Evolutionary conservation across 345 rosid genomes (phyloP).

Genomic region (Stellera chamaejasme): DNA sequence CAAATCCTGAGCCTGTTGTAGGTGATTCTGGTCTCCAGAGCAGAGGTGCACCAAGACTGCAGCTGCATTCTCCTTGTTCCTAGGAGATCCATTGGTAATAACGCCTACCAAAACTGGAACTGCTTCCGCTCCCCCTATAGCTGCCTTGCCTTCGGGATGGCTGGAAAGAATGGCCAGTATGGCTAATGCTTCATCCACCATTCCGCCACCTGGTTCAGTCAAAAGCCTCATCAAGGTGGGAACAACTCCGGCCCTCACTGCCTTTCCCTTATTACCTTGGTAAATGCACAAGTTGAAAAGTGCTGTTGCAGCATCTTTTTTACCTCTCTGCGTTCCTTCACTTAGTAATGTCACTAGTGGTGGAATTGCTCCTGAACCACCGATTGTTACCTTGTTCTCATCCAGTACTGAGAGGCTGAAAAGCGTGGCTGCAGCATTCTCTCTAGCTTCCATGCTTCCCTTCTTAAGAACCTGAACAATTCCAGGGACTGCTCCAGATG

Average conservation of each 20-base stretch:
- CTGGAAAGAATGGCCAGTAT: conserved; percentile 71
- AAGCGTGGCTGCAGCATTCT: conserved; percentile 96
- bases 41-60: conserved; percentile 86
- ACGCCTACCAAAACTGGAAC: conserved; percentile 67
- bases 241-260: conserved; percentile 82
- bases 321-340: conserved; percentile 93
- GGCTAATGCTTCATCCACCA: conserved; percentile 84
- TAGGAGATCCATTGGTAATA: conserved; percentile 59
- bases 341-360: conserved; percentile 76
- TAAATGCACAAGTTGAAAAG: conserved; percentile 91
- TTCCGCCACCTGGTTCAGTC: conserved; percentile 67
- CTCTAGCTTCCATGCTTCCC: conserved; percentile 99
- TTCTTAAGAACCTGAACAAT: conserved; percentile 88
- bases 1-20: conserved; percentile 70
- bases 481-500: conserved; percentile 90
- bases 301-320: conserved; percentile 98
- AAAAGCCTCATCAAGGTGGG: conserved; percentile 54
- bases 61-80: conserved; percentile 76
- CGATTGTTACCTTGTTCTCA: conserved; percentile 88
- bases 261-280: conserved; percentile 98
- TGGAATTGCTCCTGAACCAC: conserved; percentile 75
- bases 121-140: conserved; percentile 65
- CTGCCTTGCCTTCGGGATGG: conserved; percentile 63
- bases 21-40: conserved; percentile 60
- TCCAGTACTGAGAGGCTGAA: conserved; percentile 94